Percentiles rank a stretch among this genome's conserved stretches.
These are phyloP conservation scores for Trypanosoma boissoni DNA, from an alignment of 208 protist genomes.

Conservation along the genomic window DNA sequence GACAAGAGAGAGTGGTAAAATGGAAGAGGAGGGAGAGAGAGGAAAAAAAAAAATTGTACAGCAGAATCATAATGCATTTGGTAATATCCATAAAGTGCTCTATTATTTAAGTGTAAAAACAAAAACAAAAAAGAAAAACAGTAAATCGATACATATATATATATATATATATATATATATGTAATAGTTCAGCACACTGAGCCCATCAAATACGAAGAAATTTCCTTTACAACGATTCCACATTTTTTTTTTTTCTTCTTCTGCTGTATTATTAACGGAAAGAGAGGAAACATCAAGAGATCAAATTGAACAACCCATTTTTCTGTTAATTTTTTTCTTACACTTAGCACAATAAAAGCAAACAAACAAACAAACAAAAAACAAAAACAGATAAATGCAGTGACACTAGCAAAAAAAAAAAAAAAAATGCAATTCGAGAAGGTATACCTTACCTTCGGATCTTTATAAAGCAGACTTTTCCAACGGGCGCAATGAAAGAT, in stretches of 20 bases:
- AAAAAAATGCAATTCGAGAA: constrained; percentile 7
- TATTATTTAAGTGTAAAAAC: not conserved
- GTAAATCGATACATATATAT: not conserved
- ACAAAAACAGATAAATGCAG: constrained; percentile 7
- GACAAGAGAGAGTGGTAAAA: too few relatives aligned
- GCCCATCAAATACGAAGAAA: too few relatives aligned
- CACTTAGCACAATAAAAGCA: not conserved
- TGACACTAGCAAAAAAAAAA: constrained; percentile 6
- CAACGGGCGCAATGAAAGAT: too few relatives aligned
- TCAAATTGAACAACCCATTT: too few relatives aligned
- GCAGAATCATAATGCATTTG: not conserved
- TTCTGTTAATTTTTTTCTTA: not conserved
- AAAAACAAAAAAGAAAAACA: not conserved
- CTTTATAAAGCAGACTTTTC: too few relatives aligned
- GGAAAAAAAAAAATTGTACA: not conserved
- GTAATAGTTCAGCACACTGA: too few relatives aligned
- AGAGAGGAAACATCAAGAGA: too few relatives aligned
- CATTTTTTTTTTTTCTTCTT: not conserved
- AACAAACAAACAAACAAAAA: constrained; percentile 12
- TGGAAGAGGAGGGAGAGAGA: too few relatives aligned
- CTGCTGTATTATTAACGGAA: too few relatives aligned
- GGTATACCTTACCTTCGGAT: too few relatives aligned
- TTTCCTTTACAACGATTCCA: too few relatives aligned
- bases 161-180: not conserved
- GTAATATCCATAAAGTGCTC: not conserved